phyloP scores from a whole-genome alignment of 306 rosid species.

The Dalbergia cochinchinensis region DNA sequence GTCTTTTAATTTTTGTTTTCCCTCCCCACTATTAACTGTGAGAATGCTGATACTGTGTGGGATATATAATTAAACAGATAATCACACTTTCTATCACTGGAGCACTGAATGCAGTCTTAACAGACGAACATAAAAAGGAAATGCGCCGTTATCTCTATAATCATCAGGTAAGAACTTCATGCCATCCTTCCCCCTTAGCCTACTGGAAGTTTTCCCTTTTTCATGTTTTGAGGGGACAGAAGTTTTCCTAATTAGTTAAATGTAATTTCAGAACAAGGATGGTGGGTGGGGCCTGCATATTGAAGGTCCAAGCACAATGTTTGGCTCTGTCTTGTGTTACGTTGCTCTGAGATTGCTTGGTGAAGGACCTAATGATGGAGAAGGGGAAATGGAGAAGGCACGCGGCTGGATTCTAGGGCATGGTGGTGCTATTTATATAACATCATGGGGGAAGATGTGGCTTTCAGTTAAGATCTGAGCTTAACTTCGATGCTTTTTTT shows the following conservation, averaged over 20 bases:
- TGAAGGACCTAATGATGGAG: slow-evolving; percentile 79
- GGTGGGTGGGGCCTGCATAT: slow-evolving; percentile 98
- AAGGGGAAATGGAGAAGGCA: slow-evolving; percentile 69
- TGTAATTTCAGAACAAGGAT: slow-evolving; percentile 75
- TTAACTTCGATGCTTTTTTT: slow-evolving; percentile 9
- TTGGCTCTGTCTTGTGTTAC: slow-evolving; percentile 79
- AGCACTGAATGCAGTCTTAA: slow-evolving; percentile 76
- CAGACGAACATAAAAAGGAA: slow-evolving; percentile 80
- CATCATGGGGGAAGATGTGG: slow-evolving; percentile 99
- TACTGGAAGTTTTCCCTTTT: not conserved
- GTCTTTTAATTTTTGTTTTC: not conserved
- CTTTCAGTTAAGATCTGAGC: slow-evolving; percentile 73
- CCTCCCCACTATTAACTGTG: slow-evolving; percentile 20
- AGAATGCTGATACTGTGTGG: slow-evolving; percentile 10
- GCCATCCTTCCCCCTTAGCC: slow-evolving; percentile 23
- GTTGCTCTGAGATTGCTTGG: slow-evolving; percentile 80
- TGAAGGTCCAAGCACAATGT: slow-evolving; percentile 94
- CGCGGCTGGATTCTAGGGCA: slow-evolving; percentile 82
- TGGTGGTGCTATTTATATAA: slow-evolving; percentile 80
- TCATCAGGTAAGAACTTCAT: slow-evolving; percentile 73
- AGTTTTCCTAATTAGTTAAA: slow-evolving; percentile 28
- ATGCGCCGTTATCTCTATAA: slow-evolving; percentile 83
- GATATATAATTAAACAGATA: slow-evolving; percentile 55
- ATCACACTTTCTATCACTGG: slow-evolving; percentile 75
- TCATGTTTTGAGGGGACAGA: too few relatives aligned